A percentile compares a stretch with the other conserved stretches of the same genome.
Evolutionary conservation across 108 stramenopile genomes (phyloP).

Genomic region (Cyclotella sp.): DNA sequence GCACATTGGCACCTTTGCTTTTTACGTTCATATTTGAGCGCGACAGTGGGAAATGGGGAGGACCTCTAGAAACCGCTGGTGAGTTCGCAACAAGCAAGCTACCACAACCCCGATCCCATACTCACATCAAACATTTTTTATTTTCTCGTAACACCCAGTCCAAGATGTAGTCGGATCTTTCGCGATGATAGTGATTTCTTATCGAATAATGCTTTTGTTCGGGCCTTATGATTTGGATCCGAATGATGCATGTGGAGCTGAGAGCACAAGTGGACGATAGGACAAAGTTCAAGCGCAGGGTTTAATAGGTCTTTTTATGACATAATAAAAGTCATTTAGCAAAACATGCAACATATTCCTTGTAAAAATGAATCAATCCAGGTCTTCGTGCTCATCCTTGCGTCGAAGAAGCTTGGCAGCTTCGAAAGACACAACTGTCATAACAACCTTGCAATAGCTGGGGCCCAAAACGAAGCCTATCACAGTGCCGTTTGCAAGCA

Average conservation of each 20-base stretch:
- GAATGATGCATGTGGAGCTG: conserved; percentile 54
- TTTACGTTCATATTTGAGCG: conserved; percentile 62
- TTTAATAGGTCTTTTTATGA: too few relatives aligned
- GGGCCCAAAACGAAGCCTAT: conserved; percentile 7
- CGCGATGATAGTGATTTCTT: conserved; percentile 68
- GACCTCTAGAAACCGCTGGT: conserved; percentile 66
- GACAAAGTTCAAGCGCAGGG: too few relatives aligned
- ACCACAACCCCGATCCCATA: background rate
- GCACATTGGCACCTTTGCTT: conserved; percentile 68
- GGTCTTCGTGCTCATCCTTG: conserved; percentile 6
- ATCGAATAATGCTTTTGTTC: conserved; percentile 51
- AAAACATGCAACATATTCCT: too few relatives aligned
- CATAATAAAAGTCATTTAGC: too few relatives aligned
- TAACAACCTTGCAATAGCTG: conserved; percentile 6
- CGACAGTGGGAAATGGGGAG: conserved; percentile 69
- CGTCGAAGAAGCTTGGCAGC: conserved; percentile 14
- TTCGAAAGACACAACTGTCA: conserved; percentile 1
- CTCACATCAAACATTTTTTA: background rate
- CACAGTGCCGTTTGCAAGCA: conserved; percentile 6
- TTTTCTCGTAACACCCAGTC: background rate
- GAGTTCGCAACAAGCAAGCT: background rate
- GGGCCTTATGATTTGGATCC: conserved; percentile 57
- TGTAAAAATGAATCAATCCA: background rate
- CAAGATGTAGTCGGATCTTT: conserved; percentile 75
- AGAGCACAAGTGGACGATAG: background rate